Conservation (phyloP, 495 filamentous ascomycete genomes). For the Clavariopsis aquatica region DNA sequence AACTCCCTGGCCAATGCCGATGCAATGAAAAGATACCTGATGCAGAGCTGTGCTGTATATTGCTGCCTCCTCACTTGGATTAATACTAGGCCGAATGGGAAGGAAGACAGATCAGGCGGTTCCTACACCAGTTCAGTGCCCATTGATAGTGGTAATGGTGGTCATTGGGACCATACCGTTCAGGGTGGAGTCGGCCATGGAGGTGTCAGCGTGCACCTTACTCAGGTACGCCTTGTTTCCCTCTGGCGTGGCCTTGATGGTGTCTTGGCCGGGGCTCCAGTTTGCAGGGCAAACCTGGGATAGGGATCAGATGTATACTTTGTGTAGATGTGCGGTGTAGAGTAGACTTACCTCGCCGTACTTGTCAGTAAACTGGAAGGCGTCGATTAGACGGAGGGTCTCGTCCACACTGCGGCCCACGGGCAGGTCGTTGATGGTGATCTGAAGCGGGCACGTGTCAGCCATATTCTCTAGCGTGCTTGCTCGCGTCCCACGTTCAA, state of each 20-base stretch:
- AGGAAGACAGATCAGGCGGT: not conserved
- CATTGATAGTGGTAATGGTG: slow-evolving; percentile 4
- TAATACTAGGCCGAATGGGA: not conserved
- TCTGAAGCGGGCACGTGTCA: slow-evolving; percentile 35
- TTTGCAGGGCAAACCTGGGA: slow-evolving; percentile 53
- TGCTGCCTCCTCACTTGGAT: not conserved
- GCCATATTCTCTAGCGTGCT: not conserved
- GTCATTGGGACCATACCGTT: slow-evolving; percentile 16
- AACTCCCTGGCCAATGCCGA: slow-evolving; percentile 10
- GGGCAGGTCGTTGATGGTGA: slow-evolving; percentile 61
- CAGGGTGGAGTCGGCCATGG: slow-evolving; percentile 26
- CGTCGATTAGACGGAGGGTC: slow-evolving; percentile 58
- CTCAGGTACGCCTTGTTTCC: slow-evolving; percentile 41
- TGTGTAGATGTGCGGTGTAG: not conserved
- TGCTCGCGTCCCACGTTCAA: slow-evolving; percentile 8
- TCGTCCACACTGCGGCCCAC: slow-evolving; percentile 62
- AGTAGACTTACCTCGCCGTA: slow-evolving; percentile 53
- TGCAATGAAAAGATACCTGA: not conserved
- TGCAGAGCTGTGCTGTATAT: not conserved
- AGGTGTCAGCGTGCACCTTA: slow-evolving; percentile 35
- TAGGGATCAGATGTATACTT: not conserved
- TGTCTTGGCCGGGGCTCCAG: slow-evolving; percentile 56
- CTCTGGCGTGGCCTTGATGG: slow-evolving; percentile 51
- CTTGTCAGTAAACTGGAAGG: slow-evolving; percentile 63
- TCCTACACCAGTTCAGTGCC: slow-evolving; percentile 11